These are phyloP conservation scores for Boletus patriciae DNA, from an alignment of 768 basidiomycete species.

Conservation along the genomic window DNA sequence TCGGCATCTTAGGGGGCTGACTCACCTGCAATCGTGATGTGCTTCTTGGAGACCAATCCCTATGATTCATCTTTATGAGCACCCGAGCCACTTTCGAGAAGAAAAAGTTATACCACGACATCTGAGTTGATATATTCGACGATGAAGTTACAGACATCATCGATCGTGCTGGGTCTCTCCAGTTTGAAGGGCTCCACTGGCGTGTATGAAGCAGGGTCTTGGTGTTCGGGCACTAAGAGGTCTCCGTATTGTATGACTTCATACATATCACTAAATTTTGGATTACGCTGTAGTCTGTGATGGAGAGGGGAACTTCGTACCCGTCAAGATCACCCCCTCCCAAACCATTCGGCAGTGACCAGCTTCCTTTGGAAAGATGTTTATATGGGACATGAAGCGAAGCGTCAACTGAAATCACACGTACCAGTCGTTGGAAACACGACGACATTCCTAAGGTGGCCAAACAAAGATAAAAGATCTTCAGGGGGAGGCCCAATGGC, in stretches of 20 bases:
- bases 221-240: conserved; percentile 53
- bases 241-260: conserved; percentile 56
- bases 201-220: conserved; percentile 54
- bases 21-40: conserved; percentile 70
- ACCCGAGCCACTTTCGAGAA: neutral
- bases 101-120: conserved; percentile 53
- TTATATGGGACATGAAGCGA: neutral
- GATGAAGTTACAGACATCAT: conserved; percentile 78
- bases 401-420: conserved; percentile 13
- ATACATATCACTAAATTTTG: conserved; percentile 54
- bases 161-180: conserved; percentile 51
- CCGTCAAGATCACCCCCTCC: conserved; percentile 83
- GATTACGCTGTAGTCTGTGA: neutral
- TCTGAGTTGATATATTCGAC: conserved; percentile 85
- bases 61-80: conserved; percentile 28
- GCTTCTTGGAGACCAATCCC: conserved; percentile 69
- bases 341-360: conserved; percentile 67
- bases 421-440: conserved; percentile 65
- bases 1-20: neutral
- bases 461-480: conserved; percentile 55
- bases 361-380: conserved; percentile 41
- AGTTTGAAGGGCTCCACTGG: conserved; percentile 39
- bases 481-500: conserved; percentile 71
- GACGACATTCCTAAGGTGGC: conserved; percentile 64
- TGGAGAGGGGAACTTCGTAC: conserved; percentile 33